Conservation (phyloP, 2,329 filamentous ascomycete genomes). For the Cercospora sp. region DNA sequence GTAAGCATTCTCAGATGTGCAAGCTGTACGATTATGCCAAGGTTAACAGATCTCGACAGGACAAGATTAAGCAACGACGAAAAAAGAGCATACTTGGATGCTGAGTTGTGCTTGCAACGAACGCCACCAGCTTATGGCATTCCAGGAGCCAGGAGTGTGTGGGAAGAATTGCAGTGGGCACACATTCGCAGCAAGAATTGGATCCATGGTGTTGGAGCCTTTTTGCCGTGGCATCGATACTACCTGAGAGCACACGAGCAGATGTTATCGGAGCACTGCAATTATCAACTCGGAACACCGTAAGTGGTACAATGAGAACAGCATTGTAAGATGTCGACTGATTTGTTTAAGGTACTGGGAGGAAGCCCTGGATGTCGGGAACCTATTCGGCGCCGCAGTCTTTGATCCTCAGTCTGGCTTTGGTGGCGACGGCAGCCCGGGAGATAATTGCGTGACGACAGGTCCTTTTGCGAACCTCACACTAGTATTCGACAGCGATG, state of each 20-base stretch:
- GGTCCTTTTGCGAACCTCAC: conserved; percentile 26
- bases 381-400: conserved; percentile 19
- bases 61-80: conserved; percentile 20
- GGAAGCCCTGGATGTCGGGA: conserved; percentile 22
- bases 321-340: neutral
- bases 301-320: conserved; percentile 3
- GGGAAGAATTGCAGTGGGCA: conserved; percentile 29
- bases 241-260: conserved; percentile 26
- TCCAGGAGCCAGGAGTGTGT: conserved; percentile 23
- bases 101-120: conserved; percentile 25
- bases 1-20: conserved; percentile 1
- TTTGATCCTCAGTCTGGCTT: conserved; percentile 25
- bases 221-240: conserved; percentile 29
- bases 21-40: neutral
- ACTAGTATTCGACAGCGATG: conserved; percentile 17
- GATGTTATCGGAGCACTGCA: conserved; percentile 26
- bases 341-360: conserved; percentile 23
- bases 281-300: conserved; percentile 23
- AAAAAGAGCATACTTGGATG: conserved; percentile 24
- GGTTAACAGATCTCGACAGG: conserved; percentile 10
- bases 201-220: conserved; percentile 28
- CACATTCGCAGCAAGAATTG: conserved; percentile 28
- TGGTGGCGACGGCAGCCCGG: conserved; percentile 19
- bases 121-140: conserved; percentile 25
- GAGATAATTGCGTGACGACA: conserved; percentile 17